Conservation (phyloP, 2,329 filamentous ascomycete species). For the Aspergillus caelatus region DNA sequence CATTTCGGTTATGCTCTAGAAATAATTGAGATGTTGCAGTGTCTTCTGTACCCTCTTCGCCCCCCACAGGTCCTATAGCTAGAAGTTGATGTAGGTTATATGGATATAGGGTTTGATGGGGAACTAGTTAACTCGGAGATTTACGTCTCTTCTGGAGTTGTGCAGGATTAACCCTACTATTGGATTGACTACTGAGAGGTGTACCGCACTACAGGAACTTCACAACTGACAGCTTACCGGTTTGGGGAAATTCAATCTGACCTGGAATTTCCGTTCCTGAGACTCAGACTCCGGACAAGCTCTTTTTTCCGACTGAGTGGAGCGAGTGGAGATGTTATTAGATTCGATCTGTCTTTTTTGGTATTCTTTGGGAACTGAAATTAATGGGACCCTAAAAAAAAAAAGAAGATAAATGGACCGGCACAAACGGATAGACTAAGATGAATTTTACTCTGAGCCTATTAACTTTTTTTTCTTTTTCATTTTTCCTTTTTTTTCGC, state of each 20-base stretch:
- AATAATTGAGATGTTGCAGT: neutral
- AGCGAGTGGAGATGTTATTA: constrained; percentile 33
- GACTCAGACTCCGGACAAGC: constrained; percentile 24
- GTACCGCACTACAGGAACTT: neutral
- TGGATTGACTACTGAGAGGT: constrained; percentile 1
- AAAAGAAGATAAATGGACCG: constrained; percentile 14
- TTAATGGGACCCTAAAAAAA: constrained; percentile 13
- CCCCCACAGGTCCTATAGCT: neutral
- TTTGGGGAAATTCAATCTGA: neutral
- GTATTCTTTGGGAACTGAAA: constrained; percentile 22
- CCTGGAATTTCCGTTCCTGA: constrained; percentile 14
- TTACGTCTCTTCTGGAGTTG: neutral
- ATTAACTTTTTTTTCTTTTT: neutral
- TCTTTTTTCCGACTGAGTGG: constrained; percentile 38
- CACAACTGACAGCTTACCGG: constrained; percentile 5
- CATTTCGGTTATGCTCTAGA: neutral
- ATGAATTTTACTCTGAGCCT: constrained; percentile 3
- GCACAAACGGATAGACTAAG: constrained; percentile 14
- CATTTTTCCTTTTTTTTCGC: neutral
- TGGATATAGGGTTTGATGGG: neutral
- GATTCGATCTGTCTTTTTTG: constrained; percentile 36
- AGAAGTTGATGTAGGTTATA: neutral
- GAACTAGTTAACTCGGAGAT: constrained; percentile 4
- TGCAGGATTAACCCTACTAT: constrained; percentile 1
- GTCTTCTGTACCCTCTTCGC: neutral